Evolutionary conservation across 257 asterid species (phyloP), one percentile per base, ranked within the genome.

Genomic region (Salvia hispanica): DNA sequence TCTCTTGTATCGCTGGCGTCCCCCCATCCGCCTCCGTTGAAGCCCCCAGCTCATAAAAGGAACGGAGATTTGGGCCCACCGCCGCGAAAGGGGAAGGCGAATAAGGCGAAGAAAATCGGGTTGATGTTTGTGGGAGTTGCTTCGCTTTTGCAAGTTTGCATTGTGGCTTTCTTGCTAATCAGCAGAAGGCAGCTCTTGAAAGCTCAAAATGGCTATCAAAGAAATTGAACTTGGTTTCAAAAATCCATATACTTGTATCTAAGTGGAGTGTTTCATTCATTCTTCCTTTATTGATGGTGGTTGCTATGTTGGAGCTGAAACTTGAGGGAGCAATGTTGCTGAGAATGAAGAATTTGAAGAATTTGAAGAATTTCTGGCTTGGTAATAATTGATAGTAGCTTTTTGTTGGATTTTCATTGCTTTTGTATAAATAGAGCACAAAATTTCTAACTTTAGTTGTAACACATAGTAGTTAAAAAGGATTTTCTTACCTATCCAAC

Each of bases 21-120:
- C 13, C 13, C 36, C n/a, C 70, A 3, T 43, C 39, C 82, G 2
- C 76, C 70, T 9, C 73, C 83, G 12, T 56, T 72, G 74, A 77
- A 72, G 33, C 44, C 77, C 52, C 43, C 56, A 36, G 6, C 72
- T 71, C 62, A 51, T 56, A 46, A 39, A 67, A 31, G 47, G 9
- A 40, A 34, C 45, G 21, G 44, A 31, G 53, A 54, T 25, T 39
- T 46, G 71, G 58, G 74, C 48, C 76, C 76, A 3, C 74, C 72
- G 5, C 42, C 56, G 3, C 40, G 1, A 45, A 72, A 60, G 36
- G 66, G 15, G 58, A 69, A 25, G 43, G 67, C 77, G 55, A 75
- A 83, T 51, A 36, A 47, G 11, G 85, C 83, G 74, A 76, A 80
- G 80, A 83, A 55, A 71, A 50, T 78, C 4, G 88, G 88, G 68